phyloP scores from a whole-genome alignment of 2,329 filamentous ascomycete species.

The Sclerotinia glacialis region DNA sequence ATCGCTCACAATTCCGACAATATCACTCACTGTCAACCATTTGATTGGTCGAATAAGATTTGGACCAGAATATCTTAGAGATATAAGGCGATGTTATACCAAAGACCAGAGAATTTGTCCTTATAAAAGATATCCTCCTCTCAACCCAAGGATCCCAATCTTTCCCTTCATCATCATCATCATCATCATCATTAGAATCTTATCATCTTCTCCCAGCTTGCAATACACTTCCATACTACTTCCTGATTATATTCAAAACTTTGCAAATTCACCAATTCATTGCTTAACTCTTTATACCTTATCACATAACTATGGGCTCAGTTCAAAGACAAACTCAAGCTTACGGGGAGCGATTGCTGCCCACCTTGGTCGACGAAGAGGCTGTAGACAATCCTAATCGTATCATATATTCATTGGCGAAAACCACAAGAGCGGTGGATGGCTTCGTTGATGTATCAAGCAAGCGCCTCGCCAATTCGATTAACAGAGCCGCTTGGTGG shows the following conservation, averaged over 20 bases:
- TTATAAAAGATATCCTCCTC: not conserved
- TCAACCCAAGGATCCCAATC: not conserved
- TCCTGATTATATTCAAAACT: not conserved
- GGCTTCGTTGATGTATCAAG: conserved; percentile 26
- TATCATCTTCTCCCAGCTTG: not conserved
- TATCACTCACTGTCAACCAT: too few species aligned
- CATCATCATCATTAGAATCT: not conserved
- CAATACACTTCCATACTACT: not conserved
- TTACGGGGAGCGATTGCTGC: conserved; percentile 18
- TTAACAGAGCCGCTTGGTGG: conserved; percentile 29
- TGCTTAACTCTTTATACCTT: not conserved
- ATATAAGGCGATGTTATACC: too few species aligned
- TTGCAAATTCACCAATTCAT: not conserved
- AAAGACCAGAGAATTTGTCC: too few species aligned
- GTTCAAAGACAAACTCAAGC: conserved; percentile 9
- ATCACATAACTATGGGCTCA: conserved; percentile 10
- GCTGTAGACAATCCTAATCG: conserved; percentile 11
- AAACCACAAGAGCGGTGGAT: conserved; percentile 11
- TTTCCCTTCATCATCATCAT: not conserved
- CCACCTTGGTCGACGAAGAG: conserved; percentile 14
- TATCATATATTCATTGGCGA: conserved; percentile 8
- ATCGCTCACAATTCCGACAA: too few species aligned
- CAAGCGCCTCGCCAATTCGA: conserved; percentile 26
- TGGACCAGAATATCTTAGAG: too few species aligned
- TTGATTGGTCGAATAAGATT: too few species aligned